Evolutionary conservation across 768 basidiomycete genomes (phyloP).

Genomic region (Suillus weaverae): DNA sequence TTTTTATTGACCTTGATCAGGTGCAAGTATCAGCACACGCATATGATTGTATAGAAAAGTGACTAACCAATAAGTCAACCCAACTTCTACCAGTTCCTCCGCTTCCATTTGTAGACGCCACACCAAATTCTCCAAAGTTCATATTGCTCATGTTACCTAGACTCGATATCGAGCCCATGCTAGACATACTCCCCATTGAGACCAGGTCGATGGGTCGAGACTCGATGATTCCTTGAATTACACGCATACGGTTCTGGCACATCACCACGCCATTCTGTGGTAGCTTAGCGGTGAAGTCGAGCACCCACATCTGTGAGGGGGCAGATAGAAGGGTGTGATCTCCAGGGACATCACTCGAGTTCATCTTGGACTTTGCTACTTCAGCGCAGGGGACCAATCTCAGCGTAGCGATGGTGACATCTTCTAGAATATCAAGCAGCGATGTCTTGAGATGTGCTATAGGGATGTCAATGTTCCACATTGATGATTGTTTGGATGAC

Average conservation of each 20-base stretch:
- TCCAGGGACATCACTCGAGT: constrained; percentile 19
- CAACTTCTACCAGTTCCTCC: constrained; percentile 21
- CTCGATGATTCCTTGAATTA: constrained; percentile 67
- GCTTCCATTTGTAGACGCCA: constrained; percentile 16
- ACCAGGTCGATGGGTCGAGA: background rate
- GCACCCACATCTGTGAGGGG: constrained; percentile 52
- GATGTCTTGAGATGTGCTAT: constrained; percentile 45
- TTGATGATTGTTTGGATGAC: constrained; percentile 11
- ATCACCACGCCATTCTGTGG: constrained; percentile 60
- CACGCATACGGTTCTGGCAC: constrained; percentile 71
- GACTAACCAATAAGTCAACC: constrained; percentile 33
- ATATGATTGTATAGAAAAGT: background rate
- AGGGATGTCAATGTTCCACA: constrained; percentile 52
- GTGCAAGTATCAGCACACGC: background rate
- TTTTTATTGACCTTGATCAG: constrained; percentile 54
- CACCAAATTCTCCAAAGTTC: constrained; percentile 23
- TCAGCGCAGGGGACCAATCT: constrained; percentile 36
- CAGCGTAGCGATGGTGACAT: constrained; percentile 58
- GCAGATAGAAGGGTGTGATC: constrained; percentile 26
- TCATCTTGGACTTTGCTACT: constrained; percentile 6
- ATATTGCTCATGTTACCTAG: constrained; percentile 30
- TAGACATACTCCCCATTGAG: constrained; percentile 22
- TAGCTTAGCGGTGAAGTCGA: constrained; percentile 67
- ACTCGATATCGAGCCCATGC: constrained; percentile 25
- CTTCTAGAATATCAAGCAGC: constrained; percentile 42